Evolutionary conservation across 345 rosid genomes (phyloP).

Genomic region (Camelina laxa): DNA sequence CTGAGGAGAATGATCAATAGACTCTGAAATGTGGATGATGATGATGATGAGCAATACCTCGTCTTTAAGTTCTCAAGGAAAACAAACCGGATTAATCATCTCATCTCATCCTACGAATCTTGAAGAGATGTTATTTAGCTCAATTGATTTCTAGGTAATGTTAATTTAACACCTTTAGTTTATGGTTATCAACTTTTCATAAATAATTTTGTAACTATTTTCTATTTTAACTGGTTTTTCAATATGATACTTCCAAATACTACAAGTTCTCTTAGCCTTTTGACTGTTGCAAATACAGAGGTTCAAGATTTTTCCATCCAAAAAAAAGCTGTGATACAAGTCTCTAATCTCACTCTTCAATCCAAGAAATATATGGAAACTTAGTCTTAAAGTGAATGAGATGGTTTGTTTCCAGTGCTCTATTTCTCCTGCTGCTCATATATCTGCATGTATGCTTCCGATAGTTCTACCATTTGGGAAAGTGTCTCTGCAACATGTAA

Average conservation of each 20-base stretch:
- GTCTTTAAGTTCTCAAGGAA: no score
- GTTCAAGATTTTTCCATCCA: slow-evolving; percentile 9
- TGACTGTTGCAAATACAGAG: not conserved
- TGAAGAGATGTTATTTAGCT: no score
- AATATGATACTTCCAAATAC: slow-evolving; percentile 5
- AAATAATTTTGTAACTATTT: no score
- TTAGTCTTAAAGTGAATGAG: not conserved
- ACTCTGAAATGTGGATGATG: no score
- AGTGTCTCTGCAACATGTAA: slow-evolving; percentile 93
- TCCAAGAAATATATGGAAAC: slow-evolving; percentile 8
- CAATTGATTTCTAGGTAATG: no score
- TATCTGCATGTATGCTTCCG: slow-evolving; percentile 97
- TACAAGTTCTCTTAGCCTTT: not conserved
- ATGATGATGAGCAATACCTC: no score
- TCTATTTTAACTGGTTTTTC: not conserved
- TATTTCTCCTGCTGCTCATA: slow-evolving; percentile 75
- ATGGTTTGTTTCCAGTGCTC: slow-evolving; percentile 19
- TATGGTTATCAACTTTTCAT: no score
- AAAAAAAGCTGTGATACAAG: slow-evolving; percentile 9
- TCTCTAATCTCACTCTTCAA: slow-evolving; percentile 12
- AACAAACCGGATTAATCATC: no score
- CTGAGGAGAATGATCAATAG: no score
- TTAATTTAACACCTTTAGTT: no score
- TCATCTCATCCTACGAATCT: no score
- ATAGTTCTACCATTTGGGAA: slow-evolving; percentile 97